Base-by-base conservation (phyloP, 2,329 filamentous ascomycete species). In the Cercospora zeae-maydis region DNA sequence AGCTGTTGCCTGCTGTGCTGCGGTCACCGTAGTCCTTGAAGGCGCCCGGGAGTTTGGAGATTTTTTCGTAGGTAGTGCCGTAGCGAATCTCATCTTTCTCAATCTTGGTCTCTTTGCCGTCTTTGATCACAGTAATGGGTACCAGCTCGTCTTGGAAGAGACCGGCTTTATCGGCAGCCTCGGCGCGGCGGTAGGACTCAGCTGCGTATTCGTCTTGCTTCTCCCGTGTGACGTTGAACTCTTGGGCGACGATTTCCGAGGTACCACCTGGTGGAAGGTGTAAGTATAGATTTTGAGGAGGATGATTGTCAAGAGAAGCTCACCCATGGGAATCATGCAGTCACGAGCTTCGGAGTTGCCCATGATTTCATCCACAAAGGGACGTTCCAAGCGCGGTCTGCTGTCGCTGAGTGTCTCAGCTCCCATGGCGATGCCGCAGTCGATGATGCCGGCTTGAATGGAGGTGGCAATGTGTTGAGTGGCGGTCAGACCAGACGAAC, bases 331-430 rank as follows among this genome's bases (percentile, higher is more conserved):
- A 91, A 96, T 95, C 75, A 96, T 86, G 75, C 92, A 96, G 76
- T 96, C 92, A 37, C 83, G 79, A 3, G 90, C 90, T 66, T 96
- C 88, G 71, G 88, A 82, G n/a, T 84, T 83, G 1, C 87, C 83
- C 70, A 80, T 84, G 65, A 96, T 79, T 58, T 84, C 87, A 0
- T 89, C 88, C 89, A 62, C 92, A 96, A 31, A 91, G 77, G 67
- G 91, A 84, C 0, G 86, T 86, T 0, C 92, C 91, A 60, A 96
- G 92, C 34, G 86, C 58, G 87, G 91, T 77, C 96, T 96, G 79
- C 96, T 96, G 67, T 88, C 81, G 66, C 91, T 96, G 91, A 97
- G 96, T 79, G 88, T 92, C 83, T 97, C 93, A 88, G 95, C 96
- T 42, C 93, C 93, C 1, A 90, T 91, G 9, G 88, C 93, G 64